A percentile compares a stretch with the other conserved stretches of the same genome.
Conservation (phyloP, 768 basidiomycete genomes). For the Phaeotremella skinneri region DNA sequence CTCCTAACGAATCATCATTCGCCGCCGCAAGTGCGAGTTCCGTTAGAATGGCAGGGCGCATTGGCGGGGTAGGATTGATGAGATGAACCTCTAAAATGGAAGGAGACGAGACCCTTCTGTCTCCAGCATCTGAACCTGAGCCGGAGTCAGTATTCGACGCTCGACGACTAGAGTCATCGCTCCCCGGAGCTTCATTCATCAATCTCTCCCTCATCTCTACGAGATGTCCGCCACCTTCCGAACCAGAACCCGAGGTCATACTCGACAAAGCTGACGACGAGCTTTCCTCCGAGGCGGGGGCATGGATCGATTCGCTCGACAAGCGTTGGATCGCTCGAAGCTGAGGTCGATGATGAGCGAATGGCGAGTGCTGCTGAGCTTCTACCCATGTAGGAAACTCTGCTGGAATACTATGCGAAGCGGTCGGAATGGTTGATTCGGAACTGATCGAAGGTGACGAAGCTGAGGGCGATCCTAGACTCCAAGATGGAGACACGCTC, state of each 20-base stretch:
- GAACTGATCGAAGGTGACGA: not conserved
- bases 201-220: constrained; percentile 34
- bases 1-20: constrained; percentile 1
- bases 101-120: not conserved
- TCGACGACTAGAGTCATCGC: not conserved
- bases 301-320: constrained; percentile 25
- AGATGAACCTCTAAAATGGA: constrained; percentile 20
- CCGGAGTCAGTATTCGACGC: not conserved
- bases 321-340: constrained; percentile 20
- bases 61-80: constrained; percentile 35
- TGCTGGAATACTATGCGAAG: not conserved
- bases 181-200: constrained; percentile 13
- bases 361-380: not conserved
- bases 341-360: constrained; percentile 19
- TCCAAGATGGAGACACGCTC: constrained; percentile 18
- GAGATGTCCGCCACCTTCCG: constrained; percentile 35
- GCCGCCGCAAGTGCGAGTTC: not conserved
- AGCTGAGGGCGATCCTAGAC: constrained; percentile 1
- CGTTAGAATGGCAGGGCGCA: constrained; percentile 11
- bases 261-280: constrained; percentile 8
- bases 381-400: not conserved
- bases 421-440: not conserved
- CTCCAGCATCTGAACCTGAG: too few species aligned
- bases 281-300: constrained; percentile 18
- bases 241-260: constrained; percentile 1